phyloP scores from a whole-genome alignment of 225 moss, liverwort and hornwort species.

The Pseudisothecium myosuroides region DNA sequence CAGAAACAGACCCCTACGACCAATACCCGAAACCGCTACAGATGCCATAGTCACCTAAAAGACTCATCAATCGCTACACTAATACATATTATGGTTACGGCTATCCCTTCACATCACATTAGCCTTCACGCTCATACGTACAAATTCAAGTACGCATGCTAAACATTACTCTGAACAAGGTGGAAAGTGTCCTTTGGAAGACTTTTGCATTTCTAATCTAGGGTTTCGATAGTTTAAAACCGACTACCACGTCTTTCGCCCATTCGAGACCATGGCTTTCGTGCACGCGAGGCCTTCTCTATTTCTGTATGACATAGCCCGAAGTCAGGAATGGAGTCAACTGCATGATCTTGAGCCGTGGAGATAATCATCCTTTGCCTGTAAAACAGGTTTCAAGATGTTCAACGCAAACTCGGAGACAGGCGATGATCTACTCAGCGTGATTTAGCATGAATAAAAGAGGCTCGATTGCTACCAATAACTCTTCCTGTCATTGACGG shows the following conservation, averaged over 20 bases:
- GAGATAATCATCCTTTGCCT: too few species aligned
- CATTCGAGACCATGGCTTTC: neutral
- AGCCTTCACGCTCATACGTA: neutral
- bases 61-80: neutral
- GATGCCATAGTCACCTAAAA: neutral
- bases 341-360: neutral
- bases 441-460: too few species aligned
- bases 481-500: neutral
- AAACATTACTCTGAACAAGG: neutral
- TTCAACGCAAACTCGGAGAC: neutral
- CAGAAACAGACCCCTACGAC: neutral
- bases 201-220: neutral
- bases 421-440: neutral
- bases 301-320: neutral
- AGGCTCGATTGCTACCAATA: neutral
- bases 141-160: neutral
- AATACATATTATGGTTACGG: neutral
- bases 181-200: neutral
- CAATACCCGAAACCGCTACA: neutral
- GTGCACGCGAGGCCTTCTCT: too few species aligned
- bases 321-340: neutral
- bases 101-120: neutral
- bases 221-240: neutral
- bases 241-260: neutral
- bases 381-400: neutral